Evolutionary conservation across 164 flowering plant species (phyloP).

Genomic region (Saururus chinensis): DNA sequence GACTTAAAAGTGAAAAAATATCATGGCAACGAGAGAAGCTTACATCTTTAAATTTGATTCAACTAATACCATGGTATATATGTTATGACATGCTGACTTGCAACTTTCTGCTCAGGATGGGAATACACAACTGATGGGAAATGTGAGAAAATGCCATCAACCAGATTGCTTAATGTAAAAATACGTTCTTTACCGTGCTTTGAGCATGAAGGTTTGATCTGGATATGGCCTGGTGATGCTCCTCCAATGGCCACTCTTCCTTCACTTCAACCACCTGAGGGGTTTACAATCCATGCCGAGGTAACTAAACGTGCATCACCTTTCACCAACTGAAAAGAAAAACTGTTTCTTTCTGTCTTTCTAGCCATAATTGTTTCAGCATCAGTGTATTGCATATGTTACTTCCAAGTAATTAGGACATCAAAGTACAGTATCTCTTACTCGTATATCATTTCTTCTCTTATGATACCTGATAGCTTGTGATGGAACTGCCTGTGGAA

Average conservation of each 20-base stretch:
- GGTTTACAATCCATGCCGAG: constrained; percentile 88
- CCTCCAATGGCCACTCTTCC: constrained; percentile 75
- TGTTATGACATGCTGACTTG: background rate
- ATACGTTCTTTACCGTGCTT: constrained; percentile 77
- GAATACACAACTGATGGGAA: constrained; percentile 93
- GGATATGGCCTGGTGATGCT: constrained; percentile 96
- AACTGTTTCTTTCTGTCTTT: background rate
- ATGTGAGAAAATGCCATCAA: constrained; percentile 98
- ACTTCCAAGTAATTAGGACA: background rate
- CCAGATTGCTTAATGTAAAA: constrained; percentile 48
- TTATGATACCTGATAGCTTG: constrained; percentile 33
- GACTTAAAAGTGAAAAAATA: no score
- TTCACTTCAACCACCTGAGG: constrained; percentile 77
- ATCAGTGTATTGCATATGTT: background rate
- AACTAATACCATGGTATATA: no score
- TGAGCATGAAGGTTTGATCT: constrained; percentile 91
- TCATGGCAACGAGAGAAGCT: background rate
- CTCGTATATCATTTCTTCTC: background rate
- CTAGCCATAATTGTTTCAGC: background rate
- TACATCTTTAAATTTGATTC: background rate
- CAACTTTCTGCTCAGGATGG: constrained; percentile 53
- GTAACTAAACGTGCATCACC: constrained; percentile 18
- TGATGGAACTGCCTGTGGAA: constrained; percentile 94
- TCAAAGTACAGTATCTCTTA: background rate
- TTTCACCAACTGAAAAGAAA: background rate